Conservation (phyloP, 305 asterid species). For the Salvia sclarea region DNA sequence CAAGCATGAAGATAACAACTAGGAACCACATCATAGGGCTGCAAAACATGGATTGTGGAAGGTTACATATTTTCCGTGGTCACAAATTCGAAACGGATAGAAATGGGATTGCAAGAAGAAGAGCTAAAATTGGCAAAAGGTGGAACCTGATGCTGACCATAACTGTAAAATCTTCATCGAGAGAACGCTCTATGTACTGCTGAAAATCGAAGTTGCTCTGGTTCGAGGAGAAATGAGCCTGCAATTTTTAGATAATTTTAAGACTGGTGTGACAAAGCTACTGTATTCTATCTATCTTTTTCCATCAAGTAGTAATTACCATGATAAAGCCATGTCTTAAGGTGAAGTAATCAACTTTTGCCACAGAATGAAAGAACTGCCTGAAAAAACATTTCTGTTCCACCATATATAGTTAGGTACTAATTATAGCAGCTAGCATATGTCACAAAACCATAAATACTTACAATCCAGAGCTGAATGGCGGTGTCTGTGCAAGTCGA, state of each 20-base stretch:
- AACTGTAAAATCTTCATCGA: constrained; percentile 34
- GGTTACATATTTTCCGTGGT: background rate
- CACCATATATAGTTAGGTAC: background rate
- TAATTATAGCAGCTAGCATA: background rate
- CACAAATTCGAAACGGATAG: no score
- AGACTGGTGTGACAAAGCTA: background rate
- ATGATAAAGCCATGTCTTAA: constrained; percentile 62
- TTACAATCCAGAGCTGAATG: constrained; percentile 41
- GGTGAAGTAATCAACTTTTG: constrained; percentile 60
- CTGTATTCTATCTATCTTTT: no score
- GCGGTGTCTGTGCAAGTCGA: constrained; percentile 35
- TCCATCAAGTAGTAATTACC: no score
- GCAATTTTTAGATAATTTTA: background rate
- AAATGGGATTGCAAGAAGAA: background rate
- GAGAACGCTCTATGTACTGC: constrained; percentile 32
- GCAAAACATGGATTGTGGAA: constrained; percentile 1
- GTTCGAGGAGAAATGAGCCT: constrained; percentile 34
- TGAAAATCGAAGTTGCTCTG: constrained; percentile 31
- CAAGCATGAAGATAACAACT: constrained; percentile 37
- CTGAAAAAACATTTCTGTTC: constrained; percentile 45
- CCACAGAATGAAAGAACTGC: constrained; percentile 42
- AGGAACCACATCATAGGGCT: constrained; percentile 43
- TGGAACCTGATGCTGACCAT: constrained; percentile 38
- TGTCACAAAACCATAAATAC: background rate
- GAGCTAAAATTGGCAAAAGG: background rate